Percentiles rank a stretch among this genome's conserved stretches.
Conservation (phyloP, 2,329 filamentous ascomycete species). For the Fusarium sororula region DNA sequence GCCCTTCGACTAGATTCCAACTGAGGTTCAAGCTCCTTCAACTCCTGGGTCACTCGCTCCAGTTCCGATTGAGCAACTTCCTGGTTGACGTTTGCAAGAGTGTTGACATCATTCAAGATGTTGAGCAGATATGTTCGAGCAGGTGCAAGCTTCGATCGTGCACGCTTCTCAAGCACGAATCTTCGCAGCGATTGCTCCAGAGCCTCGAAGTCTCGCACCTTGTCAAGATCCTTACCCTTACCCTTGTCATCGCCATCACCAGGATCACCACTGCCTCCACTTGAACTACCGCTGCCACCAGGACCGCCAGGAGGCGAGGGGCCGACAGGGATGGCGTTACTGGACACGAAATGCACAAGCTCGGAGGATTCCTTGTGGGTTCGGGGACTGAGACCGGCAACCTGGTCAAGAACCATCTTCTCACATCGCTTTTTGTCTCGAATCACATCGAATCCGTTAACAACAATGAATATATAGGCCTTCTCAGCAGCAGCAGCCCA, state of each 20-base stretch:
- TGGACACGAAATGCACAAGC: conserved; percentile 97
- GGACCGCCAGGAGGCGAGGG: conserved; percentile 66
- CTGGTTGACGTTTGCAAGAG: conserved; percentile 84
- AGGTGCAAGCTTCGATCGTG: conserved; percentile 92
- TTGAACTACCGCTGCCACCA: conserved; percentile 62
- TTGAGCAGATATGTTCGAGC: conserved; percentile 96
- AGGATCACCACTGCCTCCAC: conserved; percentile 66
- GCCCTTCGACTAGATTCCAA: conserved; percentile 86
- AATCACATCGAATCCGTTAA: conserved; percentile 96
- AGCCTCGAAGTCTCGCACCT: conserved; percentile 87
- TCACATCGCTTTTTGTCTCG: conserved; percentile 90
- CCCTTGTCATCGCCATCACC: conserved; percentile 69
- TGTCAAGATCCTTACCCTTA: conserved; percentile 89
- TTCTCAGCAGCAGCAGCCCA: conserved; percentile 95
- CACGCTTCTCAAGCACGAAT: conserved; percentile 95
- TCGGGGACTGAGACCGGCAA: conserved; percentile 84
- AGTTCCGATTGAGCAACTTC: conserved; percentile 88
- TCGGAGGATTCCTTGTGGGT: conserved; percentile 94
- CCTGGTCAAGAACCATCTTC: conserved; percentile 92
- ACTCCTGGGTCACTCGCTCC: conserved; percentile 80
- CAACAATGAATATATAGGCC: conserved; percentile 98
- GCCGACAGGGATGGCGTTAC: conserved; percentile 86
- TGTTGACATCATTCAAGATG: conserved; percentile 86
- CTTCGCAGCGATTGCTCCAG: conserved; percentile 88
- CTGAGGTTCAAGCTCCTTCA: conserved; percentile 83